Evolutionary conservation across 2,329 filamentous ascomycete species (phyloP), one percentile per base, ranked within the genome.

Genomic region (Clonostachys rhizophaga): DNA sequence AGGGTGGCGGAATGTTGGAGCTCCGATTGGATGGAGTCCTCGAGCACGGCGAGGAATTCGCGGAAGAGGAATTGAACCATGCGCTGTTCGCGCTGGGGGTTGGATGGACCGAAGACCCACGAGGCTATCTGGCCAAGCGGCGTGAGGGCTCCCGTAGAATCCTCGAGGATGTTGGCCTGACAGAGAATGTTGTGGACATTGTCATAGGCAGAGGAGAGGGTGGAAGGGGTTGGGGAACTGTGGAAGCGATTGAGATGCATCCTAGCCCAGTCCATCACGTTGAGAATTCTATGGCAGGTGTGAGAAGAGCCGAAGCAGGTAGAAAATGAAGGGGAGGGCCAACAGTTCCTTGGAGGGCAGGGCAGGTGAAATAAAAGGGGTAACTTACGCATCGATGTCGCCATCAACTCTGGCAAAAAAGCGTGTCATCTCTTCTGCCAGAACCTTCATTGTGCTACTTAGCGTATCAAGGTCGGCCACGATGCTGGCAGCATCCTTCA

Each of bases 251-350:
- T 76, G 13, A 97, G 80, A 64, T 96, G 91, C 54, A 91, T 84
- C 60, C 87, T 87, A 13, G 90, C 89, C 92, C 92, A 96, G 62
- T 96, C 90, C 91, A 97, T 96, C 45, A 95, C 90, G 50, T 94
- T 86, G 35, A 97, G 77, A 55, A 96, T 95, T 50, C 87, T 86
- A 58, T 44, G 60, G 57, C 48, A 51, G 43, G 44, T 50, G 45
- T 34, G 36, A n/a, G 5, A 30, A 40, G 12, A 10, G 34, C 14
- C 35, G 40, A 34, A n/a, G 45, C 24, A 30, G 24, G 10, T 30
- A 30, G 24, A 30, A 30, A 30, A 4, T 30, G 20, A 33, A 34
- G 10, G 6, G 18, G 40, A 43, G 16, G 12, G 43, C 30, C 43
- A 18, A 39, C 16, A 30, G n/a, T 14, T 16, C 41, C 17, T 44